Percentiles rank a stretch among this genome's conserved stretches.
Conservation (phyloP, 345 rosid genomes). For the Eucalyptus sideroxylon region DNA sequence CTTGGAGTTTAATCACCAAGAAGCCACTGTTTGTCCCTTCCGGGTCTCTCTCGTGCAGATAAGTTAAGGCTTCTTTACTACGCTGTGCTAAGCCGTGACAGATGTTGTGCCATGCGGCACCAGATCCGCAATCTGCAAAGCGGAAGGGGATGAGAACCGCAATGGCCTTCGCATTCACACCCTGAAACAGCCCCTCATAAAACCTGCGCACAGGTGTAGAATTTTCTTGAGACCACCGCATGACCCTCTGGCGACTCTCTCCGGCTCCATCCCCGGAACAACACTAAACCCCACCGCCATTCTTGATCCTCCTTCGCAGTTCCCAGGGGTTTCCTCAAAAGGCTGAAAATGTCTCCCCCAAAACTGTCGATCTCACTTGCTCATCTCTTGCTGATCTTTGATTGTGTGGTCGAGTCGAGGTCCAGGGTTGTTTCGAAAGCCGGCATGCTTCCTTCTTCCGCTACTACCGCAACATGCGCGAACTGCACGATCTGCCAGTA, state of each 20-base stretch:
- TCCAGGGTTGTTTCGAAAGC: not conserved
- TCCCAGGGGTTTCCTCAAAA: not conserved
- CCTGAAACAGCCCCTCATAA: not conserved
- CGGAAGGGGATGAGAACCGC: not conserved
- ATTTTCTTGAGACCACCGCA: not conserved
- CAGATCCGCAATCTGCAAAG: not conserved
- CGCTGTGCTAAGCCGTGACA: not conserved
- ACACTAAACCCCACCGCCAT: not conserved
- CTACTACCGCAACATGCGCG: not conserved
- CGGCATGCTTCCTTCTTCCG: not conserved
- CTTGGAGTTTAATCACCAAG: not conserved
- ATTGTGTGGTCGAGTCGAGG: not conserved
- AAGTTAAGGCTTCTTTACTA: not conserved
- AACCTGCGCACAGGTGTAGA: not conserved
- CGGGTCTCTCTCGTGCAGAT: not conserved
- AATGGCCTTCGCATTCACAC: not conserved
- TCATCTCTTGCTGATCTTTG: not conserved
- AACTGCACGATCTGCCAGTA: not conserved
- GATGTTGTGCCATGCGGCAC: constrained; percentile 3
- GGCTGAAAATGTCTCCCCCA: not conserved
- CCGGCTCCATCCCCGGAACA: not conserved
- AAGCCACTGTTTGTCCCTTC: not conserved
- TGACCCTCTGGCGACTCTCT: not conserved
- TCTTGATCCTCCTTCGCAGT: not conserved
- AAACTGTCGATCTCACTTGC: not conserved